Evolutionary conservation across 495 filamentous ascomycete species (phyloP), one percentile per base, ranked within the genome.

Genomic region (Glonium stellatum): DNA sequence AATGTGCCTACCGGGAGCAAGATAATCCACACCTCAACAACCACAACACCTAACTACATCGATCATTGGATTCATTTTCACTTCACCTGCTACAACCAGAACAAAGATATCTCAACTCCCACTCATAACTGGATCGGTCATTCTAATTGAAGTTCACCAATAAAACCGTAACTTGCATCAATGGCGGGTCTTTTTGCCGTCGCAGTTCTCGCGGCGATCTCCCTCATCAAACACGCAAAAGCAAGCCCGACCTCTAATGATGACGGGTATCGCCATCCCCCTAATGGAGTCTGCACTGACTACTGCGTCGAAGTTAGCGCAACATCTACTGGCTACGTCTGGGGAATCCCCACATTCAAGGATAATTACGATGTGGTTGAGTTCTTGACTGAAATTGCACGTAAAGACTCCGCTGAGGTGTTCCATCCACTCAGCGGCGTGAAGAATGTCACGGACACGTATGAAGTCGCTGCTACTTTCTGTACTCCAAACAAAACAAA

Each of bases 341-440:
- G 55, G 34, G 42, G 9, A 0, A 36, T 27, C 1, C 51, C 55
- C 21, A 52, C 35, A 23, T 66, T 68, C 44, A 47, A 58, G 42
- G 41, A 58, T 37, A 66, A 65, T 37, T 68, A 51, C 44, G 66
- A 68, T 51, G 57, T 63, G 1, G 57, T 59, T 22, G 55, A 37
- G 1, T 50, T 57, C n/a, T 37, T 58, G 1, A 53, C 50, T 23
- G 61, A 65, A 1, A 36, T 42, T 23, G 41, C 46, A 8, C 46
- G 31, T 12, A 55, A 57, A 31, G 59, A 59, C 34, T 23, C 18
- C 36, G 35, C 15, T 25, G n/a, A 21, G 19, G 10, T 37, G 19
- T 62, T 57, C 41, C 13, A 31, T 9, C 63, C 62, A 1, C 53
- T 68, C 13, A 15, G 37, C 4, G 54, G 39, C 13, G 15, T 54